Conservation (phyloP, 2,329 filamentous ascomycete genomes). For the Pseudogymnoascus sp. region DNA sequence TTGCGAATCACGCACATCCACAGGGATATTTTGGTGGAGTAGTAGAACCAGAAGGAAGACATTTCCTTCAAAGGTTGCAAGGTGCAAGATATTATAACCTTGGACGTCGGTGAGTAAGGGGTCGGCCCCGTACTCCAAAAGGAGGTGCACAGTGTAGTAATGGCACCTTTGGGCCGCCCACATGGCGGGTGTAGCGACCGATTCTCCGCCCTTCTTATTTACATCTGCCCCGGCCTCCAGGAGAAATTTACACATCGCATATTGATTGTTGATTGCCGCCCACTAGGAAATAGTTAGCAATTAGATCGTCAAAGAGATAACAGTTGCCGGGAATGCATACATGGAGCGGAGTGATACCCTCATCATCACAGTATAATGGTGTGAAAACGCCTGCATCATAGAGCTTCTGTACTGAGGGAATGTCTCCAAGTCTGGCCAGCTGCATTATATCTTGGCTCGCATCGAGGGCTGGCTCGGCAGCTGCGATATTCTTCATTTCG, state of each 20-base stretch:
- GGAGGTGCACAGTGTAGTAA: constrained; percentile 90
- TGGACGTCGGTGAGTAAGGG: constrained; percentile 87
- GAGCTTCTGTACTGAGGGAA: constrained; percentile 77
- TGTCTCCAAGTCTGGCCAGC: constrained; percentile 78
- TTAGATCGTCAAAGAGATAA: neutral
- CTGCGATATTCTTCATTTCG: constrained; percentile 27
- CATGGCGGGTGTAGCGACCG: constrained; percentile 84
- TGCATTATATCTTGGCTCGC: constrained; percentile 86
- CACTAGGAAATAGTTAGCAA: constrained; percentile 49
- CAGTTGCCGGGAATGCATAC: constrained; percentile 43
- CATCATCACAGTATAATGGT: constrained; percentile 75
- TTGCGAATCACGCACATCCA: constrained; percentile 81
- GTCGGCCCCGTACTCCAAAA: constrained; percentile 86
- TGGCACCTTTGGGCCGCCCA: constrained; percentile 96
- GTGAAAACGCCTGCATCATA: constrained; percentile 77
- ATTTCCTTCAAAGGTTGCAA: constrained; percentile 95
- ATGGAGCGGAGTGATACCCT: constrained; percentile 93
- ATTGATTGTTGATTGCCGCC: constrained; percentile 98
- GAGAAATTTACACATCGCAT: constrained; percentile 92
- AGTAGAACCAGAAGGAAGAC: constrained; percentile 81
- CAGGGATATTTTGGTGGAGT: constrained; percentile 88
- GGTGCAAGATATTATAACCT: constrained; percentile 96
- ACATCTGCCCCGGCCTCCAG: constrained; percentile 71
- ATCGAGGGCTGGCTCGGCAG: constrained; percentile 16
- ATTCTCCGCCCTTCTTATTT: constrained; percentile 92